These are phyloP conservation scores for Agastache rugosa DNA, from an alignment of 257 asterid species.

Conservation along the genomic window DNA sequence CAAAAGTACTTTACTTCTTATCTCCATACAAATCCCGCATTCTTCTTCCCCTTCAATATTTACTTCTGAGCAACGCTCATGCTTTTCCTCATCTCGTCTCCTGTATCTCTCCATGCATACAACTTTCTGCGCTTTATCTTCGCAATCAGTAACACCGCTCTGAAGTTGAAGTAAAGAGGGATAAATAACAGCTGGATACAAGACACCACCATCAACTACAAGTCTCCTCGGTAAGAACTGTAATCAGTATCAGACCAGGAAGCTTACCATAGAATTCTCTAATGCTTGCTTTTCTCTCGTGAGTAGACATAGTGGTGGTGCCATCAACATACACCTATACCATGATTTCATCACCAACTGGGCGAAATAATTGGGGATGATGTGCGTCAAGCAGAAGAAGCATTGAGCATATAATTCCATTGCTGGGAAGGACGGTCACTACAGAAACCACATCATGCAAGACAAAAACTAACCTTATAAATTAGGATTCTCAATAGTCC, in stretches of 20 bases:
- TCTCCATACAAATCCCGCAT: conserved; percentile 96
- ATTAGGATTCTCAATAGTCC: conserved; percentile 86
- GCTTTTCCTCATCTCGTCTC: conserved; percentile 70
- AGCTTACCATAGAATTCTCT: conserved; percentile 85
- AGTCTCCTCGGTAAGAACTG: not conserved
- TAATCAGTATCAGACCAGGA: conserved; percentile 1
- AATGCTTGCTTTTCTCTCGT: conserved; percentile 91
- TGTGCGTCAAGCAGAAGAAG: conserved; percentile 23
- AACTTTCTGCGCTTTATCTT: conserved; percentile 75
- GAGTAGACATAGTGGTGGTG: conserved; percentile 90
- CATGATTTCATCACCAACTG: conserved; percentile 25
- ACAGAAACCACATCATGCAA: not conserved
- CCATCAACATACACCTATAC: conserved; percentile 88
- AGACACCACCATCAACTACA: conserved; percentile 34
- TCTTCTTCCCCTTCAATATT: conserved; percentile 87
- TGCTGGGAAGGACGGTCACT: not conserved
- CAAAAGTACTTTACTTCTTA: conserved; percentile 72
- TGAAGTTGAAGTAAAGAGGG: conserved; percentile 88
- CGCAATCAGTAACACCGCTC: conserved; percentile 78
- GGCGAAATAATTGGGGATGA: conserved; percentile 12
- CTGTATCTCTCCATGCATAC: conserved; percentile 73
- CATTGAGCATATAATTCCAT: not conserved
- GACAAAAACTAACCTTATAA: conserved; percentile 62
- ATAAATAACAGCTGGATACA: conserved; percentile 77
- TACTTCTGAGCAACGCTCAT: conserved; percentile 52